Percentiles rank a stretch among this genome's conserved stretches.
phyloP scores from a whole-genome alignment of 257 asterid genomes.

The Solanum ahanhuiri region DNA sequence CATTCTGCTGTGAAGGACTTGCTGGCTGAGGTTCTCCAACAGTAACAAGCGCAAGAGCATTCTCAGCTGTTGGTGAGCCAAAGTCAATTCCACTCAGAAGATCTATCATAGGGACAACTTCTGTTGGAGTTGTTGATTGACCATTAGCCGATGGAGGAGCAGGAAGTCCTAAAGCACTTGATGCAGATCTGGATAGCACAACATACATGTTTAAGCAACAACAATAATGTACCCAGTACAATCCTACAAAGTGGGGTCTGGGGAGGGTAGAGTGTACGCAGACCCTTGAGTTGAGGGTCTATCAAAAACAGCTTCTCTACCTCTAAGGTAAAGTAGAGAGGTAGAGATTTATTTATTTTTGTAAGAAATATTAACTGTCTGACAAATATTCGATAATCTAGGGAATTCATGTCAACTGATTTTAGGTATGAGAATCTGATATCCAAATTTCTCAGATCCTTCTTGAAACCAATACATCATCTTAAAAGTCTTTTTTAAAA shows the following conservation, averaged over 20 bases:
- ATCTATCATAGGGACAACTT: slow-evolving; percentile 57
- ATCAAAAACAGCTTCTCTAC: neutral
- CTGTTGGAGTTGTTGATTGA: slow-evolving; percentile 36
- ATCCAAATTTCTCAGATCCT: neutral
- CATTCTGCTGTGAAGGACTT: slow-evolving; percentile 70
- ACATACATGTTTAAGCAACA: neutral
- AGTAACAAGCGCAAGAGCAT: slow-evolving; percentile 77
- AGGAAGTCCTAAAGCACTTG: slow-evolving; percentile 52
- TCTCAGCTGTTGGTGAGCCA: slow-evolving; percentile 36
- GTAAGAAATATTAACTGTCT: neutral
- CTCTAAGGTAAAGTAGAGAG: neutral
- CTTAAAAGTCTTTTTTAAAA: neutral
- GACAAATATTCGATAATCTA: neutral
- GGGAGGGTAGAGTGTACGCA: neutral
- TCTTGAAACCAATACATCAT: neutral
- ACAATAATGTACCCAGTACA: neutral
- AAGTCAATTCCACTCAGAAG: slow-evolving; percentile 97
- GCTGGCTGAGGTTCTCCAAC: slow-evolving; percentile 66
- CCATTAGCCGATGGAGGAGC: slow-evolving; percentile 51
- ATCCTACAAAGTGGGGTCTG: neutral
- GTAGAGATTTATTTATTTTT: neutral
- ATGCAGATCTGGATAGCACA: slow-evolving; percentile 45
- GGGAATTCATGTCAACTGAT: neutral
- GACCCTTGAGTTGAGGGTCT: neutral
- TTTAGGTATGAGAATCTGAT: neutral